phyloP scores from a whole-genome alignment of 78 protist species.

The Dictyostelium intermedium region DNA sequence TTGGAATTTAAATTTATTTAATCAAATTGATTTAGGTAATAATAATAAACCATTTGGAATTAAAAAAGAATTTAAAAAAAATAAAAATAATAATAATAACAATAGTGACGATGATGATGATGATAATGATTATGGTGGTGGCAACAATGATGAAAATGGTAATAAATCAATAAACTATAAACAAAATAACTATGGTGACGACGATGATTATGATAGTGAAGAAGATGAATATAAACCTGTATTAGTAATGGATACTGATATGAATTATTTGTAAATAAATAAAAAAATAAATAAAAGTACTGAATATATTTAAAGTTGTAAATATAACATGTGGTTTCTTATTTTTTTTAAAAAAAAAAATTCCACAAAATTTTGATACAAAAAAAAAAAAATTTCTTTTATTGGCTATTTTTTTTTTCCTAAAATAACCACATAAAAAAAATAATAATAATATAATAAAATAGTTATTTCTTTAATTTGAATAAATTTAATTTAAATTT shows the following conservation, averaged over 20 bases:
- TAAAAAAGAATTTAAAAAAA: not conserved
- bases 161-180: not conserved
- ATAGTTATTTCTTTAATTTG: no score
- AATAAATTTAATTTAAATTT: no score
- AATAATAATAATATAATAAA: no score
- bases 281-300: no score
- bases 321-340: no score
- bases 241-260: not conserved
- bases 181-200: not conserved
- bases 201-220: not conserved
- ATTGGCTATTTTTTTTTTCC: not conserved
- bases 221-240: conserved; percentile 9
- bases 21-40: not conserved
- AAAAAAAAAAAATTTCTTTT: no score
- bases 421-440: no score
- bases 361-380: no score
- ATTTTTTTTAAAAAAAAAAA: no score
- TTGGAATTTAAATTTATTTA: conserved; percentile 36
- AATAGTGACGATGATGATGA: not conserved
- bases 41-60: not conserved
- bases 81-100: not conserved
- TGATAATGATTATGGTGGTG: not conserved
- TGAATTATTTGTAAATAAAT: not conserved
- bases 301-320: no score
- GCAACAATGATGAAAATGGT: not conserved